These are phyloP conservation scores for Pseudogymnoascus verrucosus DNA, from an alignment of 2,329 filamentous ascomycete genomes.

Conservation along the genomic window DNA sequence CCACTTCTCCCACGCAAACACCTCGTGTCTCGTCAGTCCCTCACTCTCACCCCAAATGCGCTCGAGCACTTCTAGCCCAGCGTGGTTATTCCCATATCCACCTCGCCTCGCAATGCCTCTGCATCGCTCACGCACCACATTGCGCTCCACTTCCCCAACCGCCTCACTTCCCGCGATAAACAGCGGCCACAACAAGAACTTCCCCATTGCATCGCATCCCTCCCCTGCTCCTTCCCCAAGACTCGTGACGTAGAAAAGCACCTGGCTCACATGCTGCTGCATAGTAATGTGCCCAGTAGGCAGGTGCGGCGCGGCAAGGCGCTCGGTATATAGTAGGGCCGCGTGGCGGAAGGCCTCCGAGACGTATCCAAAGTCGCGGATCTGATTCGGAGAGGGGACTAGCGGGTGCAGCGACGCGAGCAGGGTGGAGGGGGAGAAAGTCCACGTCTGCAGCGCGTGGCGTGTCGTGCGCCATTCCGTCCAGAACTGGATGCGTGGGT, in stretches of 20 bases:
- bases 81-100: conserved; percentile 89
- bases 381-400: conserved; percentile 48
- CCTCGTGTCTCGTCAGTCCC: conserved; percentile 4
- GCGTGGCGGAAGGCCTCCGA: conserved; percentile 88
- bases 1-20: conserved; percentile 6
- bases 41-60: conserved; percentile 57
- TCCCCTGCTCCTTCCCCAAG: conserved; percentile 63
- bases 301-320: conserved; percentile 68
- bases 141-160: conserved; percentile 70
- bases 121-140: conserved; percentile 71
- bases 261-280: conserved; percentile 73
- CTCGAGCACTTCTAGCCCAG: conserved; percentile 77
- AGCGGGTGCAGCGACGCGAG: conserved; percentile 41
- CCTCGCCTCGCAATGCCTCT: conserved; percentile 80
- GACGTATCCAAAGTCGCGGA: conserved; percentile 69
- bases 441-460: conserved; percentile 69
- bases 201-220: conserved; percentile 30
- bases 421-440: conserved; percentile 54
- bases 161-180: conserved; percentile 89
- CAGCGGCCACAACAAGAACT: conserved; percentile 88
- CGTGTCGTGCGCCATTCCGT: conserved; percentile 77
- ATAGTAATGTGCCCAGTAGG: conserved; percentile 70
- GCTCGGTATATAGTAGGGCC: conserved; percentile 81
- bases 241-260: conserved; percentile 74
- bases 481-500: conserved; percentile 62